These are phyloP conservation scores for Exophiala mesophila DNA, from an alignment of 2,329 filamentous ascomycete genomes.

Conservation along the genomic window DNA sequence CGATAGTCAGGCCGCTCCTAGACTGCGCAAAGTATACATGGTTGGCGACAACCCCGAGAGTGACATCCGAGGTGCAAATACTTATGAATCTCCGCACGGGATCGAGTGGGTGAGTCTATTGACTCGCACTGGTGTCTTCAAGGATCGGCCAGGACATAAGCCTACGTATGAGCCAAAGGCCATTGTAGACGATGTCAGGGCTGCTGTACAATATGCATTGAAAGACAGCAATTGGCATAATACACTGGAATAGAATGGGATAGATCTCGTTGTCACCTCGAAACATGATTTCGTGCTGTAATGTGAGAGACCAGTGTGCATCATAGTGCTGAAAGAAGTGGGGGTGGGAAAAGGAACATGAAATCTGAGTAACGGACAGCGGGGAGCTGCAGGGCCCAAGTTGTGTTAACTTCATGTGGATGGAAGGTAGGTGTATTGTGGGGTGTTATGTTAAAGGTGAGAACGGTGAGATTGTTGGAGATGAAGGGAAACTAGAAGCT, in stretches of 20 bases:
- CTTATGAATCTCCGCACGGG: constrained; percentile 60
- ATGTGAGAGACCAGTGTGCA: too few relatives aligned
- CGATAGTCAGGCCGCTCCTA: constrained; percentile 29
- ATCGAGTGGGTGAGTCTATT: constrained; percentile 58
- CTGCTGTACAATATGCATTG: constrained; percentile 73
- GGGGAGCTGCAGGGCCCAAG: too few relatives aligned
- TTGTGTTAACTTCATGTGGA: too few relatives aligned
- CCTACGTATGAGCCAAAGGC: constrained; percentile 60
- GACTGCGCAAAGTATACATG: constrained; percentile 82
- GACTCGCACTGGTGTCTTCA: constrained; percentile 67
- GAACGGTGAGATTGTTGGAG: too few relatives aligned
- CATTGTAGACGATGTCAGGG: constrained; percentile 68
- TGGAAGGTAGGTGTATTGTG: too few relatives aligned
- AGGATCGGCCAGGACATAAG: constrained; percentile 43
- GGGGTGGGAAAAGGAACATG: too few relatives aligned
- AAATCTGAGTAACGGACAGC: too few relatives aligned
- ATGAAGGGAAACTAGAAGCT: too few relatives aligned
- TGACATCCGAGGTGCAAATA: constrained; percentile 84
- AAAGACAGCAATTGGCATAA: constrained; percentile 44
- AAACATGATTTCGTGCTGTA: too few relatives aligned
- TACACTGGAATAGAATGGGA: constrained; percentile 8
- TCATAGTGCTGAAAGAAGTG: too few relatives aligned
- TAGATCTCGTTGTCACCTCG: too few relatives aligned
- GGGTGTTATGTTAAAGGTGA: too few relatives aligned
- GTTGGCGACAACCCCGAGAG: constrained; percentile 85